These are phyloP conservation scores for Astrocystis sublimbata DNA, from an alignment of 495 filamentous ascomycete genomes.

Conservation along the genomic window DNA sequence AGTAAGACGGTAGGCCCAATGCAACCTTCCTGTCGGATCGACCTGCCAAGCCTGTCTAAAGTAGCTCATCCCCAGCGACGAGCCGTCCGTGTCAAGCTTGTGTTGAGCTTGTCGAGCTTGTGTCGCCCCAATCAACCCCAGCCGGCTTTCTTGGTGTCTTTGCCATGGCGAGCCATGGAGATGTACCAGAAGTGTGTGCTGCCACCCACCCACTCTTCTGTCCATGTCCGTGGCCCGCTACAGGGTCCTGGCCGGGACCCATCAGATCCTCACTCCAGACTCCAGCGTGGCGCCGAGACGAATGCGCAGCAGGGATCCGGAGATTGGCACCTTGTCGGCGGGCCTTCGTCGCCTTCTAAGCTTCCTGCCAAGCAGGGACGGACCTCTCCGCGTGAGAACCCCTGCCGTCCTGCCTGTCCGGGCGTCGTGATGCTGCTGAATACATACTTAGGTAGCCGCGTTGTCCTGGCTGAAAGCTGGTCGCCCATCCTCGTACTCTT, in stretches of 20 bases:
- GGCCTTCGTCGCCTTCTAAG: too few relatives aligned
- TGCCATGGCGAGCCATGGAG: too few relatives aligned
- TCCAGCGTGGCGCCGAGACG: conserved; percentile 2
- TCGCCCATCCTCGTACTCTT: neutral
- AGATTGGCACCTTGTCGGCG: neutral
- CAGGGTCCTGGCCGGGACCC: conserved; percentile 1
- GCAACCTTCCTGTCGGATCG: conserved; percentile 30
- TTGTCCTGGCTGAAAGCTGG: neutral
- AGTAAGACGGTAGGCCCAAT: conserved; percentile 25
- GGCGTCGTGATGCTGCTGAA: conserved; percentile 1
- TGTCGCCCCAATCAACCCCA: neutral
- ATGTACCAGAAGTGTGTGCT: too few relatives aligned
- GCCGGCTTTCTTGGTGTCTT: neutral
- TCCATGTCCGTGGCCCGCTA: too few relatives aligned
- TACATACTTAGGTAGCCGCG: neutral
- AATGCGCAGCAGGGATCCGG: neutral
- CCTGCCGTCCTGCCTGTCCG: neutral
- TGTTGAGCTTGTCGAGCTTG: too few relatives aligned
- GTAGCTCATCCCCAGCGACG: neutral
- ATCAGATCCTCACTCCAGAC: conserved; percentile 3
- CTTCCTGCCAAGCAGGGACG: conserved; percentile 6
- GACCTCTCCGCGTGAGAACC: neutral
- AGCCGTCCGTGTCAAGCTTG: neutral
- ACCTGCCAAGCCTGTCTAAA: conserved; percentile 32
- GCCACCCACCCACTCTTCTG: neutral